These are phyloP conservation scores for Colletotrichum australisinense DNA, from an alignment of 2,329 filamentous ascomycete genomes.

Conservation along the genomic window DNA sequence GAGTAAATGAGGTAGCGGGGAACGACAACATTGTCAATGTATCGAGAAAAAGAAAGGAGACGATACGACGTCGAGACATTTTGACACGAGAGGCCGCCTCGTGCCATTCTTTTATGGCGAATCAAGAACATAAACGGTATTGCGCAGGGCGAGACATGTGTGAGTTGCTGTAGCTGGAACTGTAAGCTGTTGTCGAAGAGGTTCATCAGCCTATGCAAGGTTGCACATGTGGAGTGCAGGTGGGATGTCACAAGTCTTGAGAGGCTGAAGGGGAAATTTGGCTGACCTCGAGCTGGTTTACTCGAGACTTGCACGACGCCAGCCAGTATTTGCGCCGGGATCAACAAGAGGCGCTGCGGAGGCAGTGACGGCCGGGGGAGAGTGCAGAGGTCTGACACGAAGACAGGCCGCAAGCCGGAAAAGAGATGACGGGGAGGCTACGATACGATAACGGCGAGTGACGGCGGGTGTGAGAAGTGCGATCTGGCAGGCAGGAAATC, in stretches of 20 bases:
- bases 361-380: background rate
- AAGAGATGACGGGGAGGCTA: background rate
- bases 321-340: background rate
- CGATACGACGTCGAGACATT: slow-evolving; percentile 7
- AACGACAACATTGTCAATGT: slow-evolving; percentile 12
- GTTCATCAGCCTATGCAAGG: background rate
- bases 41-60: slow-evolving; percentile 8
- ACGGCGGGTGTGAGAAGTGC: slow-evolving; percentile 15
- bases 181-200: background rate
- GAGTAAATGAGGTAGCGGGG: background rate
- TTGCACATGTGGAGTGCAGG: background rate
- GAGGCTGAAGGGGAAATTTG: background rate
- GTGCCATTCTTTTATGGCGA: background rate
- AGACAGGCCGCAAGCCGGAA: no score
- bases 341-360: background rate
- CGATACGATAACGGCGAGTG: slow-evolving; percentile 5
- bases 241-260: background rate
- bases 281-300: background rate
- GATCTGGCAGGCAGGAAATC: slow-evolving; percentile 35
- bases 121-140: background rate
- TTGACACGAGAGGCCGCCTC: slow-evolving; percentile 2
- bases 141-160: background rate
- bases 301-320: background rate
- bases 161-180: background rate
- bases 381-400: no score